Evolutionary conservation across 768 basidiomycete genomes (phyloP).

Genomic region (Podaxis pistillaris): DNA sequence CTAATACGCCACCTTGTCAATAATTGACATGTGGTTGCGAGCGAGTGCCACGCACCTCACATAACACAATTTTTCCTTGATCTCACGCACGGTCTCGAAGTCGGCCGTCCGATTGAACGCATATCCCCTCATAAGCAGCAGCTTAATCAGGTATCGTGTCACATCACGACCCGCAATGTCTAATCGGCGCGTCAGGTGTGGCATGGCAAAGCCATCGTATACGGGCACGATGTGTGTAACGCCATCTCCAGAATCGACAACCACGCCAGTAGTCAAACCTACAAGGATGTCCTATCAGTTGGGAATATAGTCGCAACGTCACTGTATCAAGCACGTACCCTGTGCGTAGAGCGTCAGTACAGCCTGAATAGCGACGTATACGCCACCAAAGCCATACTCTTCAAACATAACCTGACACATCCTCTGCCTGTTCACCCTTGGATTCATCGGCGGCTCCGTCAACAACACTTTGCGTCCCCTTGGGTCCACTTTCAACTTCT

Average conservation of each 20-base stretch:
- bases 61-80: conserved; percentile 99
- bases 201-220: conserved; percentile 94
- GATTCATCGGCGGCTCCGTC: conserved; percentile 99
- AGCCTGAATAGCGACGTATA: conserved; percentile 98
- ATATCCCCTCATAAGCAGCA: conserved; percentile 99
- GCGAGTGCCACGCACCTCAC: conserved; percentile 59
- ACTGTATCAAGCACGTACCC: conserved; percentile 52
- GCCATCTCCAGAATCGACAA: conserved; percentile 98
- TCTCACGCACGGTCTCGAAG: conserved; percentile 98
- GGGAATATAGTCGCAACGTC: background rate
- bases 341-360: conserved; percentile 98
- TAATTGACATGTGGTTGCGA: conserved; percentile 52
- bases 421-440: conserved; percentile 83
- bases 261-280: conserved; percentile 98
- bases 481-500: conserved; percentile 90
- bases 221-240: conserved; percentile 99
- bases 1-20: conserved; percentile 34
- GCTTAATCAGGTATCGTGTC: conserved; percentile 97
- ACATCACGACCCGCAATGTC: conserved; percentile 99
- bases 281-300: conserved; percentile 8
- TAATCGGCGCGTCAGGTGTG: conserved; percentile 89
- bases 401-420: conserved; percentile 99
- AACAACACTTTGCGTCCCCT: conserved; percentile 85
- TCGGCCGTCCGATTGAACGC: conserved; percentile 99
- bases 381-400: conserved; percentile 93